A percentile compares a stretch with the other conserved stretches of the same genome.
Conservation (phyloP, 257 asterid species). For the Henckelia pumila region DNA sequence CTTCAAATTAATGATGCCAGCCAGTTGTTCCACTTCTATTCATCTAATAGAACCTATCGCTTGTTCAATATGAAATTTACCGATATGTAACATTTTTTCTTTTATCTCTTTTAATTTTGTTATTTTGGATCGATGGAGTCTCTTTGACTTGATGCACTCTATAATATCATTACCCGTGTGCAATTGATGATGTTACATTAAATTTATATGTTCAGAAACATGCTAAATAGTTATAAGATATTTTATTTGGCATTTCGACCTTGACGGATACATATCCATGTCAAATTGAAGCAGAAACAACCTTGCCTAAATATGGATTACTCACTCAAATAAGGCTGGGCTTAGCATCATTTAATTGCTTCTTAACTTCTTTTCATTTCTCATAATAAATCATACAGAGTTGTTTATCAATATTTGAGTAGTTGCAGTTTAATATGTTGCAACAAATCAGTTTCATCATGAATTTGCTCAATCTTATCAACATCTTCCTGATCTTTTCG, state of each 20-base stretch:
- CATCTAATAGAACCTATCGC: background rate
- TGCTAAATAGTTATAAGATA: background rate
- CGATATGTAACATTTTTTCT: too few relatives aligned
- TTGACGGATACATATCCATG: background rate
- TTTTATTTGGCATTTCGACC: background rate
- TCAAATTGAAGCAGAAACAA: background rate
- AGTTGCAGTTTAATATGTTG: background rate
- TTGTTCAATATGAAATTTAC: background rate
- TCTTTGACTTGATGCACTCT: background rate
- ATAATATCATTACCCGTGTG: background rate
- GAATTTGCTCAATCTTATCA: background rate
- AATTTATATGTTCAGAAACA: background rate
- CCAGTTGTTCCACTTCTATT: background rate
- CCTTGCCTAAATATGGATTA: background rate
- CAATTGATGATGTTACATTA: background rate
- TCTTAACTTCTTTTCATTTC: background rate
- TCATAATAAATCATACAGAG: background rate
- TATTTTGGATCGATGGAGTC: background rate
- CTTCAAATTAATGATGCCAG: background rate
- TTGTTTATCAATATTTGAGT: background rate
- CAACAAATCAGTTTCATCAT: background rate
- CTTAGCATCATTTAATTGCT: background rate
- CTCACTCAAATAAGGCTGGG: background rate
- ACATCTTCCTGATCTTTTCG: background rate
- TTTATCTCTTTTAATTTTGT: too few relatives aligned